Percentiles rank a stretch among this genome's conserved stretches.
Evolutionary conservation across 768 basidiomycete species (phyloP).

Genomic region (Tricholoma sp.): DNA sequence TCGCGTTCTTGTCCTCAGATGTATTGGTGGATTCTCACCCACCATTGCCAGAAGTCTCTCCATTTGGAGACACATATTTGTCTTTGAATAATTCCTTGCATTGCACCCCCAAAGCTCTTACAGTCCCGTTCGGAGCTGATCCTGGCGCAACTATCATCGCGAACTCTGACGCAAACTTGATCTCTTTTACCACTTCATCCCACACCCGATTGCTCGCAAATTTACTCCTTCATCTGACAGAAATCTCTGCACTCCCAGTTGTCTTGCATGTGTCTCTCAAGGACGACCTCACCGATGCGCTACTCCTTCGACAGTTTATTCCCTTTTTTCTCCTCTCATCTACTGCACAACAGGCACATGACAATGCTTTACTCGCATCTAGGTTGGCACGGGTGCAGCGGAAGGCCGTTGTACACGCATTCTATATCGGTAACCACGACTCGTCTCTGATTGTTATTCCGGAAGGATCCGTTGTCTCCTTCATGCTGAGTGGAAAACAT

Average conservation of each 20-base stretch:
- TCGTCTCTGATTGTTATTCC: slow-evolving; percentile 45
- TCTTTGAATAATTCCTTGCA: slow-evolving; percentile 28
- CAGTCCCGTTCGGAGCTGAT: slow-evolving; percentile 63
- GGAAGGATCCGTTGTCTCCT: slow-evolving; percentile 55
- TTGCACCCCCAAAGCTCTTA: slow-evolving; percentile 38
- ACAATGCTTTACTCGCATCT: slow-evolving; percentile 84
- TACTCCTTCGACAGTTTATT: slow-evolving; percentile 72
- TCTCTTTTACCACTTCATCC: slow-evolving; percentile 54
- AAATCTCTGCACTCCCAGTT: slow-evolving; percentile 59
- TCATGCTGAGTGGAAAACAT: slow-evolving; percentile 47
- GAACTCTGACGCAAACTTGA: slow-evolving; percentile 39
- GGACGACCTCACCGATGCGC: slow-evolving; percentile 67
- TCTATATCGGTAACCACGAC: slow-evolving; percentile 43
- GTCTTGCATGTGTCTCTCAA: slow-evolving; percentile 67
- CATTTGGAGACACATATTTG: slow-evolving; percentile 36
- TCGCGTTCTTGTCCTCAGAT: slow-evolving; percentile 71
- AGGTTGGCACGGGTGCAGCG: slow-evolving; percentile 66
- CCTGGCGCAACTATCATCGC: slow-evolving; percentile 53
- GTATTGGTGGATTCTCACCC: slow-evolving; percentile 55
- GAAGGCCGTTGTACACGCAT: slow-evolving; percentile 83
- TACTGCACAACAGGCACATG: slow-evolving; percentile 76
- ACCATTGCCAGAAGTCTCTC: slow-evolving; percentile 32
- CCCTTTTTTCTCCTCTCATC: slow-evolving; percentile 81
- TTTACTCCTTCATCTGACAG: slow-evolving; percentile 65
- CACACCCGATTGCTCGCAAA: slow-evolving; percentile 48